Conservation (phyloP, 1,284 basidiomycete genomes). For the Fomitopsis palustris region DNA sequence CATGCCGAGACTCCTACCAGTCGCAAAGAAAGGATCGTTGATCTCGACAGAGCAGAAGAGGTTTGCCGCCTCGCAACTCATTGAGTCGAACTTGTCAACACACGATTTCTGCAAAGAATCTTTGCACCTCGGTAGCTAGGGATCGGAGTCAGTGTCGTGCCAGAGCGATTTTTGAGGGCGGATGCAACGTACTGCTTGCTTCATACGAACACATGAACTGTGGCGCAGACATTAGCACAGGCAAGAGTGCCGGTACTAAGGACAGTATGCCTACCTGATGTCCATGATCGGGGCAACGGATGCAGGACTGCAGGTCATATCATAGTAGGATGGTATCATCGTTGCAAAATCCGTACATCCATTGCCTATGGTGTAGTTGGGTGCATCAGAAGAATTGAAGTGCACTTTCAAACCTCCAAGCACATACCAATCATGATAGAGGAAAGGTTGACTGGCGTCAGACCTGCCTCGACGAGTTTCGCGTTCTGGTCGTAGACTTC, state of each 20-base stretch:
- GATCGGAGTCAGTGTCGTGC: constrained; percentile 9
- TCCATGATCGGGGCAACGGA: constrained; percentile 24
- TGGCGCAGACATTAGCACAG: not conserved
- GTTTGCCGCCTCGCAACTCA: constrained; percentile 35
- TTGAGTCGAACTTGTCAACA: constrained; percentile 31
- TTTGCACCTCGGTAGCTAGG: constrained; percentile 18
- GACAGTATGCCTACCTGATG: constrained; percentile 19
- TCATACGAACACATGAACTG: constrained; percentile 32
- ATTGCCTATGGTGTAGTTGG: constrained; percentile 40
- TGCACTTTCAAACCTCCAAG: too few species aligned
- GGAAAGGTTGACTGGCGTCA: constrained; percentile 74
- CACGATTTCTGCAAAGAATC: constrained; percentile 15
- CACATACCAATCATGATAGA: constrained; percentile 76
- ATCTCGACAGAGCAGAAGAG: constrained; percentile 31
- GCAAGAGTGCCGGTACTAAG: not conserved
- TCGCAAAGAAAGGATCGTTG: not conserved
- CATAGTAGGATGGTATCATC: constrained; percentile 29
- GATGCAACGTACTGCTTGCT: constrained; percentile 31
- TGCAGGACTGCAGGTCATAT: constrained; percentile 29
- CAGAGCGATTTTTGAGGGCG: not conserved
- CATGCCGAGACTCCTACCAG: not conserved
- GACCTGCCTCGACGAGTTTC: constrained; percentile 49
- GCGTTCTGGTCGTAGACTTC: constrained; percentile 80
- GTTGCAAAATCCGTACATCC: constrained; percentile 24
- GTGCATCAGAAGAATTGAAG: not conserved